A percentile compares a stretch with the other conserved stretches of the same genome.
These are phyloP conservation scores for Tilletia horrida DNA, from an alignment of 1,284 basidiomycete genomes.

Conservation along the genomic window DNA sequence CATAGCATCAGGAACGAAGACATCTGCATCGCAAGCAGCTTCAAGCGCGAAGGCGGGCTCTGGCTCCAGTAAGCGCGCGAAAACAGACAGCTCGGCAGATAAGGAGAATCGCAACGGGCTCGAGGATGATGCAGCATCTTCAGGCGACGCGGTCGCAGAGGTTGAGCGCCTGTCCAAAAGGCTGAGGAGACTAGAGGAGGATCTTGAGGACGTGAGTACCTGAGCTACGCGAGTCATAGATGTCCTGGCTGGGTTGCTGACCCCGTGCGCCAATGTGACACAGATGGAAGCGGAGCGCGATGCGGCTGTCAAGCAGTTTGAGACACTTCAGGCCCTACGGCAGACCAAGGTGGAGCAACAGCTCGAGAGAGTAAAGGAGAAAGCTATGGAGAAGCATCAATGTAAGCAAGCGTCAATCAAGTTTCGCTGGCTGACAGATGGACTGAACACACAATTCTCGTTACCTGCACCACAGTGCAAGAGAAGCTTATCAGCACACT, in stretches of 20 bases:
- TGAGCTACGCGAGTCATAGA: too few species aligned
- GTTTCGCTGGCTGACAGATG: too few species aligned
- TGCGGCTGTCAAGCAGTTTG: slow-evolving; percentile 47
- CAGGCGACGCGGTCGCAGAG: not conserved
- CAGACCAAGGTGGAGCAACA: slow-evolving; percentile 38
- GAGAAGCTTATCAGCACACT: slow-evolving; percentile 26
- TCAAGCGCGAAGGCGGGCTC: not conserved
- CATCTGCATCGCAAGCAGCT: not conserved
- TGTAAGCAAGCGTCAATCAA: slow-evolving; percentile 20
- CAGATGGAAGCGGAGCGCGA: slow-evolving; percentile 37
- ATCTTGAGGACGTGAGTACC: not conserved
- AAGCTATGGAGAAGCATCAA: slow-evolving; percentile 37
- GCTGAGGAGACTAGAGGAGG: not conserved
- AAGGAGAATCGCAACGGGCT: slow-evolving; percentile 5
- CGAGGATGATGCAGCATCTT: not conserved
- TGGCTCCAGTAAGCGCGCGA: not conserved
- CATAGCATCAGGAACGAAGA: not conserved
- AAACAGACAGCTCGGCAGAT: not conserved
- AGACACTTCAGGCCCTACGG: slow-evolving; percentile 44
- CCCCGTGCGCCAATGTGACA: not conserved
- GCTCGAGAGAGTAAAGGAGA: slow-evolving; percentile 39
- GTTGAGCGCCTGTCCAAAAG: slow-evolving; percentile 2
- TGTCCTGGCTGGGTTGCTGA: not conserved
- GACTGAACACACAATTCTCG: too few species aligned
- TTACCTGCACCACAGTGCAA: too few species aligned